Evolutionary conservation across 305 asterid genomes (phyloP).

Genomic region (Rubia tinctorum): DNA sequence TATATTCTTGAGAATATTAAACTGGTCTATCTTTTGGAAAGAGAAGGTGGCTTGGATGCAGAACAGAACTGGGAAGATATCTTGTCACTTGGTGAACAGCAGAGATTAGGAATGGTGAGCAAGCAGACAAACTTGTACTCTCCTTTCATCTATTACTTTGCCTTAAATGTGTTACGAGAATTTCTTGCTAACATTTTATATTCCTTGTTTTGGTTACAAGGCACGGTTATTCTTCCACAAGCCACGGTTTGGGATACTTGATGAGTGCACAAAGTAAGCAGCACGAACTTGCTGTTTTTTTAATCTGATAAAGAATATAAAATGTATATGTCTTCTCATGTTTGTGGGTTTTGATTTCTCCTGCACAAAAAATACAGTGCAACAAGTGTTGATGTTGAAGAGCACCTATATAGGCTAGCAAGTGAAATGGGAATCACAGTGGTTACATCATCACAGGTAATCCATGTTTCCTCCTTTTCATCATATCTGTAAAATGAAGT

Average conservation of each 20-base stretch:
- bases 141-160: not conserved
- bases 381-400: constrained; percentile 98
- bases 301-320: constrained; percentile 3
- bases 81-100: constrained; percentile 97
- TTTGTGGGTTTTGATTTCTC: constrained; percentile 16
- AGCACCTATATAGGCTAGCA: constrained; percentile 92
- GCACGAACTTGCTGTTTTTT: constrained; percentile 13
- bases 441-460: constrained; percentile 96
- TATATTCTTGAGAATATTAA: constrained; percentile 82
- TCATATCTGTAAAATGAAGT: not conserved
- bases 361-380: constrained; percentile 53
- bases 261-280: constrained; percentile 97
- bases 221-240: constrained; percentile 97
- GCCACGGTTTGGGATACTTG: constrained; percentile 92
- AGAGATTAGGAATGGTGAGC: constrained; percentile 96
- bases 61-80: constrained; percentile 97
- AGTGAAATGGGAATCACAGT: constrained; percentile 81
- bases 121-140: not conserved
- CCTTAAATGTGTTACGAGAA: not conserved
- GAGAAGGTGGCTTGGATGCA: constrained; percentile 96
- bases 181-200: not conserved
- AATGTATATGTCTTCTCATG: constrained; percentile 14
- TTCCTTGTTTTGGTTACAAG: constrained; percentile 34
- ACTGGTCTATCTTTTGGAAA: constrained; percentile 81
- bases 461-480: not conserved